A percentile compares a stretch with the other conserved stretches of the same genome.
Evolutionary conservation across 805 yeast genomes (phyloP).

Genomic region (Yarrowia porcina): DNA sequence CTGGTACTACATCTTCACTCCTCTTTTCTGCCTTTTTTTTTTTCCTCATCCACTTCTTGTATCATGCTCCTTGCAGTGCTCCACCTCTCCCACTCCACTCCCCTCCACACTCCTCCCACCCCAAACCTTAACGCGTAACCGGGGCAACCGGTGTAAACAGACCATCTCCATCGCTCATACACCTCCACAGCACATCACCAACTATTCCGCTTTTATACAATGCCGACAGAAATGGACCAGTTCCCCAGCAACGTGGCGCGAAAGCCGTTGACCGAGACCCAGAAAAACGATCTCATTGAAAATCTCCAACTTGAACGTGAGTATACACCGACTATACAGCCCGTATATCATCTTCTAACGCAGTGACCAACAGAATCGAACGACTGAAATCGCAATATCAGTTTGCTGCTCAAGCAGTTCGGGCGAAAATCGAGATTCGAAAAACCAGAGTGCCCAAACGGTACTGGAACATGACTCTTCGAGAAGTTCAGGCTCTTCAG

Average conservation of each 20-base stretch:
- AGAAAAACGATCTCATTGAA: slow-evolving; percentile 24
- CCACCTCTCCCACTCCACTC: neutral
- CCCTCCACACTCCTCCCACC: too few species aligned
- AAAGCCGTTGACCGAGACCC: slow-evolving; percentile 27
- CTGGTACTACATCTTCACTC: too few species aligned
- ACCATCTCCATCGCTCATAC: neutral
- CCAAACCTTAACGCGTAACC: too few species aligned
- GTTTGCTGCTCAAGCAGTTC: slow-evolving; percentile 36
- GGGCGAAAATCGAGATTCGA: slow-evolving; percentile 44
- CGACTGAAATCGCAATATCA: slow-evolving; percentile 36
- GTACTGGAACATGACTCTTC: slow-evolving; percentile 42
- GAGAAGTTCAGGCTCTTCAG: neutral
- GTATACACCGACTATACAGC: neutral
- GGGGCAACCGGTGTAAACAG: slow-evolving; percentile 16
- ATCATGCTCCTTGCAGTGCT: too few species aligned
- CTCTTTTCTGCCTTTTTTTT: too few species aligned
- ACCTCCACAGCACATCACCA: neutral
- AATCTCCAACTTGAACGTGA: slow-evolving; percentile 32
- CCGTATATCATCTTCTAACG: neutral
- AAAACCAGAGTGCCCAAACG: slow-evolving; percentile 49
- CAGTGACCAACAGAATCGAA: slow-evolving; percentile 36
- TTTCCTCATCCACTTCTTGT: too few species aligned
- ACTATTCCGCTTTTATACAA: neutral
- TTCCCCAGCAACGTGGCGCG: slow-evolving; percentile 4
- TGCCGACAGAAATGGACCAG: slow-evolving; percentile 22